Evolutionary conservation across 2,329 filamentous ascomycete species (phyloP), one percentile per base, ranked within the genome.

Genomic region (Annulohypoxylon truncatum): DNA sequence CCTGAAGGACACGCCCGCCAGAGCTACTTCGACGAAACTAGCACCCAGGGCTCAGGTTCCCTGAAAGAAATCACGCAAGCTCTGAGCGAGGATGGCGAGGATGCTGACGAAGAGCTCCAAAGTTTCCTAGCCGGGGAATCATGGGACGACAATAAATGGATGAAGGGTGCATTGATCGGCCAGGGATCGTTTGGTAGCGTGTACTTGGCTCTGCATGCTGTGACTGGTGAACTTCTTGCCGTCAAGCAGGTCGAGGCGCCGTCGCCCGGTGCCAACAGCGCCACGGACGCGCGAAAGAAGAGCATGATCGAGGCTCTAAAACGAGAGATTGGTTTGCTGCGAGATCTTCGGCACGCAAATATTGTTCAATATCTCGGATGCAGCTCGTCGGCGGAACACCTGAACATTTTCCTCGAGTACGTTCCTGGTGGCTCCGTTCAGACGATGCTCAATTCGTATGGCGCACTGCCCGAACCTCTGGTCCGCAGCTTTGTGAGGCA

Each of bases 361-460:
- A 98, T 99, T 77, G 96, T 99, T 78, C 96, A 97, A 78, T 99
- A 99, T 77, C 89, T 99, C 6, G 96, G 96, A 65, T 97, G 94
- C 72, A 95, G 94, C 75, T 95, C 93, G 7, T 96, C 97, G 67
- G 89, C 93, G 15, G 91, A 94, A 59, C 91, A 95, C 78, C 89
- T 99, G 74, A 99, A 99, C 82, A 99, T 99, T 91, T 99, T 99
- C 89, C 89, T 99, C 76, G 96, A 99, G 80, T 99, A 99, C 78
- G 96, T 99, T 29, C 93, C 96, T 13, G 96, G 96, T 80, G 96
- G 96, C 47, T 98, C 95, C 10, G 96, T 99, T 24, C 96, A 97
- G 71, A 97, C 93, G 8, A 98, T 99, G 94, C 90, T 99, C 71
- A 96, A 97, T 82, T 97, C 96, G 72, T 99, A 99, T 78, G 96